Conservation (phyloP, 1,284 basidiomycete species). For the Cryptococcus deneoformans region DNA sequence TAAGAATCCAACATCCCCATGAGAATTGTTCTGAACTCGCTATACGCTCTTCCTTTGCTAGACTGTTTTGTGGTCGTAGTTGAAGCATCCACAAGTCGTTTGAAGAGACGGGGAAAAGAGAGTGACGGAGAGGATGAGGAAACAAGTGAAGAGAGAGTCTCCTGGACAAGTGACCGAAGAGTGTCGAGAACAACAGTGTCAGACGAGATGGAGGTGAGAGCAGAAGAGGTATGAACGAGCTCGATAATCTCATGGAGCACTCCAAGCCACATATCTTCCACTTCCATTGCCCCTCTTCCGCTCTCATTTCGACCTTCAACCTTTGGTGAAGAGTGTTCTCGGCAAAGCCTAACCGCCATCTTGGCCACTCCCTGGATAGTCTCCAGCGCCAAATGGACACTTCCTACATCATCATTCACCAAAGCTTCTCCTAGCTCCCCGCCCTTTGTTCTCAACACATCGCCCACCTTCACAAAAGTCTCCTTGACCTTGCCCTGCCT, state of each 20-base stretch:
- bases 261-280: slow-evolving; percentile 89
- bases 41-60: slow-evolving; percentile 59
- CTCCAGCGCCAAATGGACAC: slow-evolving; percentile 51
- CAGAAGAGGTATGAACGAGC: slow-evolving; percentile 67
- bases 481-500: slow-evolving; percentile 61
- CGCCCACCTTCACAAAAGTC: slow-evolving; percentile 66
- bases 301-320: background rate
- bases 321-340: slow-evolving; percentile 58
- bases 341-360: slow-evolving; percentile 64
- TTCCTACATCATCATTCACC: slow-evolving; percentile 37
- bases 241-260: slow-evolving; percentile 77
- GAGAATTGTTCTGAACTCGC: slow-evolving; percentile 79
- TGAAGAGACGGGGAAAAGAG: slow-evolving; percentile 89
- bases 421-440: slow-evolving; percentile 56
- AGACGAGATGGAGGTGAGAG: slow-evolving; percentile 8
- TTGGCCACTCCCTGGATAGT: slow-evolving; percentile 55
- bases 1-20: slow-evolving; percentile 94
- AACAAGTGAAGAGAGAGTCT: slow-evolving; percentile 79
- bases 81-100: slow-evolving; percentile 68
- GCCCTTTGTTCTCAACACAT: slow-evolving; percentile 60
- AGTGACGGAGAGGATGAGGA: slow-evolving; percentile 77
- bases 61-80: slow-evolving; percentile 32
- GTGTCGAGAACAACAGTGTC: slow-evolving; percentile 49
- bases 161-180: slow-evolving; percentile 73
- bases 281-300: slow-evolving; percentile 48